Conservation (phyloP, 2,329 filamentous ascomycete genomes). For the Fusarium acutatum region DNA sequence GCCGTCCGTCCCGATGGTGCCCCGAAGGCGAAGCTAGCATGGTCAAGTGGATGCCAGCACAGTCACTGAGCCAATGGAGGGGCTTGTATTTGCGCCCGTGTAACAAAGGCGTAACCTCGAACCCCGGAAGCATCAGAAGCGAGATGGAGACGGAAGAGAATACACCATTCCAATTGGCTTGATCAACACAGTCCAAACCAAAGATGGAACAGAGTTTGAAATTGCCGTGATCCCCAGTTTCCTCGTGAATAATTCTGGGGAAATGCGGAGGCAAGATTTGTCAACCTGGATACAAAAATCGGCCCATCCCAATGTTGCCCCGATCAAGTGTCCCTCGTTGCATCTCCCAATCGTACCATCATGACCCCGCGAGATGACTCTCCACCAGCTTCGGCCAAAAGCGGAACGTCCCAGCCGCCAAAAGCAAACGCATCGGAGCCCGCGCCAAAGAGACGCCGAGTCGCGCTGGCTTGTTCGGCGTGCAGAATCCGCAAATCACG, state of each 20-base stretch:
- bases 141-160: background rate
- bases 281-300: background rate
- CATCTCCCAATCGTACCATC: background rate
- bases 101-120: background rate
- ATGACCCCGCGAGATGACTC: background rate
- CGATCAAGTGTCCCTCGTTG: background rate
- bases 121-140: background rate
- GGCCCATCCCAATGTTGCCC: constrained; percentile 11
- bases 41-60: background rate
- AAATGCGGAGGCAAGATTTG: background rate
- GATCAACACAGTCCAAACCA: background rate
- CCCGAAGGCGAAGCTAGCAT: background rate
- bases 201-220: background rate
- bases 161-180: background rate
- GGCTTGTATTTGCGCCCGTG: background rate
- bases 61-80: background rate
- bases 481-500: constrained; percentile 12
- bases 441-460: background rate
- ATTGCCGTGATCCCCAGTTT: background rate
- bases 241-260: background rate
- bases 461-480: background rate
- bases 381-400: background rate
- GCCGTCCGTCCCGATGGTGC: background rate
- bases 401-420: background rate
- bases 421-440: background rate